phyloP scores from a whole-genome alignment of 2,329 filamentous ascomycete species.

The Colletotrichum tanaceti region DNA sequence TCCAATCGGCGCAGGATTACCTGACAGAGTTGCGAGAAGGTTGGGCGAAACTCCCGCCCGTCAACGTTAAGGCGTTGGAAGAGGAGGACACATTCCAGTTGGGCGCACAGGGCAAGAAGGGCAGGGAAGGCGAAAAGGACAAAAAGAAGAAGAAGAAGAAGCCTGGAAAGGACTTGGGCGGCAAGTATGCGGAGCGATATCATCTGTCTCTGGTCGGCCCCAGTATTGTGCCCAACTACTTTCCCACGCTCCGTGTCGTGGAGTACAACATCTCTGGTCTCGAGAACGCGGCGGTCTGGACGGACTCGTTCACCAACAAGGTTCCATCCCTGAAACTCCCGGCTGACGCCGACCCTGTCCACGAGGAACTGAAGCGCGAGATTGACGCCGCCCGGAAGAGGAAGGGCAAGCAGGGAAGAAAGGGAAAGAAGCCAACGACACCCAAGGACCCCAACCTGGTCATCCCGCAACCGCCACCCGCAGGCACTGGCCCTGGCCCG shows the following conservation, averaged over 20 bases:
- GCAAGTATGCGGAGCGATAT: constrained; percentile 86
- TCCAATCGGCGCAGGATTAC: constrained; percentile 80
- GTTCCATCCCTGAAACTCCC: constrained; percentile 7
- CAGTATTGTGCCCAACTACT: constrained; percentile 93
- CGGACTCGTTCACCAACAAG: constrained; percentile 45
- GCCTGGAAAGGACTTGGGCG: constrained; percentile 72
- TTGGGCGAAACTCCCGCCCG: constrained; percentile 81
- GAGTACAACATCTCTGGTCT: constrained; percentile 92
- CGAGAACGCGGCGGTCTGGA: constrained; percentile 65
- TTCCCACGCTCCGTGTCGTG: constrained; percentile 87
- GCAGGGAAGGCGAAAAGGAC: constrained; percentile 54
- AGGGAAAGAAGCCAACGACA: constrained; percentile 45
- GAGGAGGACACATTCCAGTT: constrained; percentile 40
- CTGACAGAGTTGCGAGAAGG: constrained; percentile 78
- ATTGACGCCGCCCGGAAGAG: constrained; percentile 49
- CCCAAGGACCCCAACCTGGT: constrained; percentile 69
- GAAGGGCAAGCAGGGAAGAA: constrained; percentile 58
- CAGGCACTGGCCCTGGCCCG: constrained; percentile 80
- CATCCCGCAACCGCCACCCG: constrained; percentile 78
- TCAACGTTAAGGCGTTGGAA: constrained; percentile 45
- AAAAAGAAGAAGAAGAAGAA: constrained; percentile 66
- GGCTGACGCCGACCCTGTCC: constrained; percentile 38
- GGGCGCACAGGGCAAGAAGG: constrained; percentile 49
- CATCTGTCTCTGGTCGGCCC: constrained; percentile 83
- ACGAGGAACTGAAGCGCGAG: constrained; percentile 48